Evolutionary conservation across 192 early-diverging fungal species (phyloP).

Genomic region (Dissophora globulifera): DNA sequence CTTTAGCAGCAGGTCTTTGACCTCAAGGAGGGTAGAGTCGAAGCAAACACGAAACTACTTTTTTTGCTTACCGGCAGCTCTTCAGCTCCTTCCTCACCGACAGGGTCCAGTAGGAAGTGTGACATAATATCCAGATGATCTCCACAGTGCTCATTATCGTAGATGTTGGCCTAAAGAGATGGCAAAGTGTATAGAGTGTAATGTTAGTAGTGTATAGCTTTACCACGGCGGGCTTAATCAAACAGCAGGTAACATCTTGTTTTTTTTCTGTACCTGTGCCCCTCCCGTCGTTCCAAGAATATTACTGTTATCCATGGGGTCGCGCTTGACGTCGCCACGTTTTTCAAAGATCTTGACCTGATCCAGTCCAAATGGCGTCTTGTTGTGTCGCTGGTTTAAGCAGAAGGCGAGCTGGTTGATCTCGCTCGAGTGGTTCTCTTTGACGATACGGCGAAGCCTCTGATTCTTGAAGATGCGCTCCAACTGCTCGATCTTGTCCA

Average conservation of each 20-base stretch:
- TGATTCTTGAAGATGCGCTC: constrained; percentile 77
- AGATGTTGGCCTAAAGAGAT: constrained; percentile 77
- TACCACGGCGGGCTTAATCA: no score
- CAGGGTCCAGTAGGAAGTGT: constrained; percentile 73
- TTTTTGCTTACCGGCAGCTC: constrained; percentile 38
- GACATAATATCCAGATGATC: constrained; percentile 96
- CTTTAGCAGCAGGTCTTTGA: no score
- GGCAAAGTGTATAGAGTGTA: no score
- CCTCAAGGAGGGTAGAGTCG: no score
- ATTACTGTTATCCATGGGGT: constrained; percentile 75
- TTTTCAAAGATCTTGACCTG: constrained; percentile 75
- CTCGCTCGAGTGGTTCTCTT: constrained; percentile 87
- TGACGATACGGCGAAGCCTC: constrained; percentile 85
- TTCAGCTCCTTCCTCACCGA: constrained; percentile 41
- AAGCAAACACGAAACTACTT: no score
- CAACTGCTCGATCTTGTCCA: constrained; percentile 22
- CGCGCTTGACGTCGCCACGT: constrained; percentile 73
- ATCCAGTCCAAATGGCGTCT: constrained; percentile 61
- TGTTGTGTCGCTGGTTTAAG: constrained; percentile 70
- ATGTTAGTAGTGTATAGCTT: no score
- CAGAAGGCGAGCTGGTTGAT: constrained; percentile 82
- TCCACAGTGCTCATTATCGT: constrained; percentile 94
- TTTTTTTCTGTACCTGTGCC: constrained; percentile 76
- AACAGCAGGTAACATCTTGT: no score
- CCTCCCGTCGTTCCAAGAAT: constrained; percentile 78